A percentile compares a stretch with the other conserved stretches of the same genome.
Evolutionary conservation across 768 basidiomycete species (phyloP).

Genomic region (Rhizopogon vulgaris): DNA sequence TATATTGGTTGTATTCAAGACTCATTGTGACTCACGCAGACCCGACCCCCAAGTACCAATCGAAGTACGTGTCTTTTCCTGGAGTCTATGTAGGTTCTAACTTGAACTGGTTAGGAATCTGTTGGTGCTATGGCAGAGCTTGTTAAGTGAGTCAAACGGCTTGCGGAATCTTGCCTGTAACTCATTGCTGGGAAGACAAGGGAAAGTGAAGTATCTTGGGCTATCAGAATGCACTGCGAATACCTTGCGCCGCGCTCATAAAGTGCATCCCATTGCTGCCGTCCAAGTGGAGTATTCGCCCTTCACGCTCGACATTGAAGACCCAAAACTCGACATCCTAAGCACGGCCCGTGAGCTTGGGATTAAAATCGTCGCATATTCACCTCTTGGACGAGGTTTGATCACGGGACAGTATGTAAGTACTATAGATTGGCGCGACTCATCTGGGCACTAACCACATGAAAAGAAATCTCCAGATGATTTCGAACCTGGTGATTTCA

Average conservation of each 20-base stretch:
- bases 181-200: constrained; percentile 31
- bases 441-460: neutral
- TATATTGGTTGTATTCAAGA: neutral
- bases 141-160: constrained; percentile 34
- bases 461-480: constrained; percentile 28
- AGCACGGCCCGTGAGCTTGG: constrained; percentile 43
- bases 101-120: constrained; percentile 22
- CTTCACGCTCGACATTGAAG: constrained; percentile 43
- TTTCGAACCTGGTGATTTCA: constrained; percentile 22
- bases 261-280: constrained; percentile 44
- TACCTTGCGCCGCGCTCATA: constrained; percentile 44
- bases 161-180: constrained; percentile 1
- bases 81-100: neutral
- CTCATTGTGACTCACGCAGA: constrained; percentile 13
- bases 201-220: constrained; percentile 43
- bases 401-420: constrained; percentile 40
- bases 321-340: constrained; percentile 34
- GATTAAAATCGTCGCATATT: constrained; percentile 43
- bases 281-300: constrained; percentile 49
- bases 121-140: constrained; percentile 46
- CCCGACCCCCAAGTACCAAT: constrained; percentile 40
- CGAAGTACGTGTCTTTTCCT: constrained; percentile 27
- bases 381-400: constrained; percentile 48
- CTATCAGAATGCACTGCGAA: constrained; percentile 44
- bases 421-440: constrained; percentile 1